phyloP scores from a whole-genome alignment of 257 asterid species.

The Solanum corneliomulleri region DNA sequence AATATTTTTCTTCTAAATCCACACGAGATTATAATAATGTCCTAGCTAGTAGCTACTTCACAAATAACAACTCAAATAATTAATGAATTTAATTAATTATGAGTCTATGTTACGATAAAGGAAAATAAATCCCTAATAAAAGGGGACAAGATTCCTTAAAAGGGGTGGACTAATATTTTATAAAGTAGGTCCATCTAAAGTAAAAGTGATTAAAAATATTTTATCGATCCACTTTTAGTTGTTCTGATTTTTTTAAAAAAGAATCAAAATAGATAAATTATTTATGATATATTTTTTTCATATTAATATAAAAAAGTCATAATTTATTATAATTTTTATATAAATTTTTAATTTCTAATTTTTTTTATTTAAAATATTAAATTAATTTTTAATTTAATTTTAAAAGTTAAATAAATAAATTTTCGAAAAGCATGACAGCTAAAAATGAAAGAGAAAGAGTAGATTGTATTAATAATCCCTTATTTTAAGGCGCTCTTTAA shows the following conservation, averaged over 20 bases:
- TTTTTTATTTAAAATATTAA: too few species aligned
- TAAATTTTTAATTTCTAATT: too few species aligned
- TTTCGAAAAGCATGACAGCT: accelerated
- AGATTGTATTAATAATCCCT: background rate
- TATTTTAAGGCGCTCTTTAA: background rate
- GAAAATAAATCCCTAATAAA: background rate
- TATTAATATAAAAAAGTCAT: too few species aligned
- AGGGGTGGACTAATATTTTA: background rate
- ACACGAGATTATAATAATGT: background rate
- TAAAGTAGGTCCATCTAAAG: background rate
- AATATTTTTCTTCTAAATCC: too few species aligned
- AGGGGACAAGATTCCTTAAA: background rate
- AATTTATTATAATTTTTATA: too few species aligned
- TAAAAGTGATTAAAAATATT: background rate
- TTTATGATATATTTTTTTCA: accelerated
- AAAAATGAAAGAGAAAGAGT: background rate
- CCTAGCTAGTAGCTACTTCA: background rate
- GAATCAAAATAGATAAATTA: too few species aligned
- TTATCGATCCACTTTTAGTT: too few species aligned
- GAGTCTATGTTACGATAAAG: background rate
- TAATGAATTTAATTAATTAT: background rate
- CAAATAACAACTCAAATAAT: background rate
- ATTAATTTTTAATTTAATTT: too few species aligned
- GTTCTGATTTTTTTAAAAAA: accelerated
- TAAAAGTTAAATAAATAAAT: too few species aligned